phyloP scores from a whole-genome alignment of 768 basidiomycete genomes.

The Mycena olivaceomarginata region DNA sequence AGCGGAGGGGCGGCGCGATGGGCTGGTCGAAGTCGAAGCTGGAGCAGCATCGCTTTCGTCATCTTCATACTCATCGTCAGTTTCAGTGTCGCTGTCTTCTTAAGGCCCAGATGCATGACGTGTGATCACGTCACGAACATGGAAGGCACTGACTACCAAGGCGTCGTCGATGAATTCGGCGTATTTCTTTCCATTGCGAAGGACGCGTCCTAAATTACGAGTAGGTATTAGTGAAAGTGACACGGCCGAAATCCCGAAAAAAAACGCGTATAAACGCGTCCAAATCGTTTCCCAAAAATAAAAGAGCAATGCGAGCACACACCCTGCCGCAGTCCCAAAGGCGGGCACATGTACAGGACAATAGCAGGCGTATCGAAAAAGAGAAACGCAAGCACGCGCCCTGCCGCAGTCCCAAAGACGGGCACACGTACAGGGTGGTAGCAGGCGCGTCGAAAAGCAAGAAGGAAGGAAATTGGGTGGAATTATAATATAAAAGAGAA shows the following conservation, averaged over 20 bases:
- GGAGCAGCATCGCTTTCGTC: too few relatives aligned
- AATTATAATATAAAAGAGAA: background rate
- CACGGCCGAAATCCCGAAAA: too few relatives aligned
- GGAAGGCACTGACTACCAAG: background rate
- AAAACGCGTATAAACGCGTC: background rate
- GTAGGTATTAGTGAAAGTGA: too few relatives aligned
- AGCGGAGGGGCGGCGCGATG: too few relatives aligned
- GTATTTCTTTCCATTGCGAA: background rate
- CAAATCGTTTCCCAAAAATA: background rate
- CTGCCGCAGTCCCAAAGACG: slow-evolving; percentile 18
- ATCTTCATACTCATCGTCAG: background rate
- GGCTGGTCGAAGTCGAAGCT: background rate
- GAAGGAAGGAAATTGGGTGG: background rate
- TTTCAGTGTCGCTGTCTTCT: background rate
- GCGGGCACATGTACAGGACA: too few relatives aligned
- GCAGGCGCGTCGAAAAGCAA: background rate
- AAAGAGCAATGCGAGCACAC: background rate
- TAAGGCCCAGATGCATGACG: background rate
- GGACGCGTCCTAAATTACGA: background rate
- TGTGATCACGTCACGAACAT: background rate
- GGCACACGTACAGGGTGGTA: background rate
- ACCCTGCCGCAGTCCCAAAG: too few relatives aligned
- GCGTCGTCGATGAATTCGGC: background rate
- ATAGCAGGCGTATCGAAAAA: background rate
- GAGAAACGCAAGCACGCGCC: background rate